Evolutionary conservation across 768 basidiomycete species (phyloP).

Genomic region (Hysterangium stoloniferum): DNA sequence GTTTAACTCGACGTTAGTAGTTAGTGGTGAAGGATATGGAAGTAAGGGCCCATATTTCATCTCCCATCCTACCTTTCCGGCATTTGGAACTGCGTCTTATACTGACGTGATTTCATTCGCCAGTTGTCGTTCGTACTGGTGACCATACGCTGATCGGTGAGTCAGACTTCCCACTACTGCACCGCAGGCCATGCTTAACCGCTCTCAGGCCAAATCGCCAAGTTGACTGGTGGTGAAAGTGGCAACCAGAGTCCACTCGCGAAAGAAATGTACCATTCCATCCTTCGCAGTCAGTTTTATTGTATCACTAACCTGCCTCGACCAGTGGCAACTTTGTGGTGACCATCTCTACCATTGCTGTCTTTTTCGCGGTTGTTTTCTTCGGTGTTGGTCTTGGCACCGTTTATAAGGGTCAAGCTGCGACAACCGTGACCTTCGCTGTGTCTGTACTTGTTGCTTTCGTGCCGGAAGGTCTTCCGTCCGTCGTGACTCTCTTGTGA

Average conservation of each 20-base stretch:
- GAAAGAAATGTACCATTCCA: conserved; percentile 43
- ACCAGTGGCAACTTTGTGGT: conserved; percentile 51
- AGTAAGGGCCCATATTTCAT: conserved; percentile 29
- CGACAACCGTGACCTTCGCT: conserved; percentile 54
- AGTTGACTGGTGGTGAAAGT: conserved; percentile 53
- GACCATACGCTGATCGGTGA: conserved; percentile 58
- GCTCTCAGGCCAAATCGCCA: conserved; percentile 53
- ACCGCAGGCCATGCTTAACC: conserved; percentile 2
- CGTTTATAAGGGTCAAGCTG: conserved; percentile 53
- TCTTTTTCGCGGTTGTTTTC: conserved; percentile 55
- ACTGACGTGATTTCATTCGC: background rate
- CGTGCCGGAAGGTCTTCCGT: conserved; percentile 56
- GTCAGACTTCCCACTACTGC: conserved; percentile 1
- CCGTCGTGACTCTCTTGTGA: conserved; percentile 53
- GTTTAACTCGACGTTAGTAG: conserved; percentile 63
- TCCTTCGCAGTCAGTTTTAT: background rate
- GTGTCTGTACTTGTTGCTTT: conserved; percentile 56
- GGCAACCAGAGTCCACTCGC: conserved; percentile 62
- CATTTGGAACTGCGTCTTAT: background rate
- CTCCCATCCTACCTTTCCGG: background rate
- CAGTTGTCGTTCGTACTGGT: conserved; percentile 60
- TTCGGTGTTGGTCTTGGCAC: conserved; percentile 60
- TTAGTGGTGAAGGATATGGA: conserved; percentile 69
- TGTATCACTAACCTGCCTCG: conserved; percentile 3
- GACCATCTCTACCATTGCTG: conserved; percentile 53